Conservation (phyloP, 768 basidiomycete species). For the Boletus bicolor region DNA sequence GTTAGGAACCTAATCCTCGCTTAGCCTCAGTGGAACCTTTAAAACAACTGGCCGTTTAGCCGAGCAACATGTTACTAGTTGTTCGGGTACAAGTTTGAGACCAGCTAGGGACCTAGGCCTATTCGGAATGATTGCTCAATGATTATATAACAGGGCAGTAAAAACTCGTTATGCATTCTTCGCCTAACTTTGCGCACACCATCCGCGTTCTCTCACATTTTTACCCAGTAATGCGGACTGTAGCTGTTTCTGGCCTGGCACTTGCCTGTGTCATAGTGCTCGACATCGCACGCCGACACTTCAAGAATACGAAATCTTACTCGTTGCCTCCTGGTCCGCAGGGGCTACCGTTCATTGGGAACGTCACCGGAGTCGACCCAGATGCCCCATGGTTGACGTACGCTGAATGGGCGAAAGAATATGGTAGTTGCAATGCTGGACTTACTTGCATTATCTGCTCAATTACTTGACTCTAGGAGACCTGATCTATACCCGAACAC, state of each 20-base stretch:
- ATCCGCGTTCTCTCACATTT: neutral
- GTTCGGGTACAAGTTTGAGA: too few species aligned
- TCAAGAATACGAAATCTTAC: neutral
- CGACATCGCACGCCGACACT: slow-evolving; percentile 5
- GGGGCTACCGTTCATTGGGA: slow-evolving; percentile 38
- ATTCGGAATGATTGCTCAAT: too few species aligned
- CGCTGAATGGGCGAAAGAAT: slow-evolving; percentile 36
- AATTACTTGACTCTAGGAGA: slow-evolving; percentile 29
- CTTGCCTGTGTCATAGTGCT: slow-evolving; percentile 9
- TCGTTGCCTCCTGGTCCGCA: slow-evolving; percentile 39
- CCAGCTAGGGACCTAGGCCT: too few species aligned
- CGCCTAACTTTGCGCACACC: too few species aligned
- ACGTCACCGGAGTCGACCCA: slow-evolving; percentile 32
- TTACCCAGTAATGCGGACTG: slow-evolving; percentile 6
- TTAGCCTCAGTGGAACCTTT: too few species aligned
- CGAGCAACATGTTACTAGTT: too few species aligned
- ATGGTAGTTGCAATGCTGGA: slow-evolving; percentile 24
- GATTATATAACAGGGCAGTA: too few species aligned
- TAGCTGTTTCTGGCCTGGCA: slow-evolving; percentile 1
- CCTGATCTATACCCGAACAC: slow-evolving; percentile 46
- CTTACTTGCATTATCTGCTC: neutral
- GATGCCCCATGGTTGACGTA: slow-evolving; percentile 36
- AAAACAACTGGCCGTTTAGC: too few species aligned
- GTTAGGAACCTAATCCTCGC: too few species aligned
- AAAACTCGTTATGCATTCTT: too few species aligned